Conservation (phyloP, 495 filamentous ascomycete species). For the Letharia lupina region DNA sequence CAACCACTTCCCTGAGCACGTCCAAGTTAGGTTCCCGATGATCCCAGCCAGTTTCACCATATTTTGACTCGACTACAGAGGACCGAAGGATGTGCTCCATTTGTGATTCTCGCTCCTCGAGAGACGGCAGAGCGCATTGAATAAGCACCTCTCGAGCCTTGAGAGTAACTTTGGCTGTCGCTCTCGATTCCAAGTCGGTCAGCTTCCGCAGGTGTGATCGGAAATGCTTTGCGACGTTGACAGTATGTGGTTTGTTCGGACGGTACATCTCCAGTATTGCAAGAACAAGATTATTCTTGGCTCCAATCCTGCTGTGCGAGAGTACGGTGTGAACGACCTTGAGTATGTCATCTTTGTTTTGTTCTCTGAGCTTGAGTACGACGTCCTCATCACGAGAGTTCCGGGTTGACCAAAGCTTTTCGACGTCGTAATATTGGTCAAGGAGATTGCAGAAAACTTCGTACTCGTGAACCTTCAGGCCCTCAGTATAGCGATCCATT, state of each 20-base stretch:
- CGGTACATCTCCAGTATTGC: constrained; percentile 91
- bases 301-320: constrained; percentile 82
- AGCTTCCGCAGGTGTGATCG: constrained; percentile 73
- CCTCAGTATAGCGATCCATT: constrained; percentile 75
- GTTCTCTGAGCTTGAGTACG: constrained; percentile 85
- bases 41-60: constrained; percentile 95
- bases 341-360: constrained; percentile 84
- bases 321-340: constrained; percentile 81
- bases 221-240: constrained; percentile 83
- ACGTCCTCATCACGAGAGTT: constrained; percentile 88
- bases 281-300: constrained; percentile 90
- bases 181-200: constrained; percentile 81
- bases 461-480: constrained; percentile 86
- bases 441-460: constrained; percentile 69
- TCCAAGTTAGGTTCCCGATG: constrained; percentile 84
- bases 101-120: constrained; percentile 88
- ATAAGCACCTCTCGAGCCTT: constrained; percentile 96
- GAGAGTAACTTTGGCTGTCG: constrained; percentile 88
- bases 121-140: constrained; percentile 88
- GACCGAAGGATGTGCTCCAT: constrained; percentile 99
- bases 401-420: constrained; percentile 77
- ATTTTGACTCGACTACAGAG: constrained; percentile 91
- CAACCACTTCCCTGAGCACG: constrained; percentile 90
- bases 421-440: constrained; percentile 70
- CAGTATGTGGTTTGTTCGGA: constrained; percentile 83